Conservation (phyloP, 441 rosid species). For the Omphalea diandra region DNA sequence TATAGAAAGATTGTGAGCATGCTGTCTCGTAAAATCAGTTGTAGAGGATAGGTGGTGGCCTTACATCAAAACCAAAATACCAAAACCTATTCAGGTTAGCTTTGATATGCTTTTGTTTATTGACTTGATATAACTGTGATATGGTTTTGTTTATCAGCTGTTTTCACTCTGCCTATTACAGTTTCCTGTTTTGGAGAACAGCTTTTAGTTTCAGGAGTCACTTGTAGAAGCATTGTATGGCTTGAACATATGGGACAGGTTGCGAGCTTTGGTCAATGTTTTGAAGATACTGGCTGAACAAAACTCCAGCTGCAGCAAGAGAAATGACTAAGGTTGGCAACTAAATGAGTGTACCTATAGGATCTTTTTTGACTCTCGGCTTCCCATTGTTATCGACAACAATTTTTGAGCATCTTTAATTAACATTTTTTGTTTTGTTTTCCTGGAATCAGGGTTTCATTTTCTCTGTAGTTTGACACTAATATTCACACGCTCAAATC, state of each 20-base stretch:
- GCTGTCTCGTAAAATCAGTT: constrained; percentile 90
- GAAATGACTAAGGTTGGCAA: constrained; percentile 40
- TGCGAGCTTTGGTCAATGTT: constrained; percentile 72
- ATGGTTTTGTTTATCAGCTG: background rate
- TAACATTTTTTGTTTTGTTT: background rate
- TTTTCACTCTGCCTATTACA: constrained; percentile 24
- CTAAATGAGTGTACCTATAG: background rate
- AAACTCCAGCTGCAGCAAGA: constrained; percentile 37
- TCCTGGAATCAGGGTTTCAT: background rate
- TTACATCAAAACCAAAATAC: constrained; percentile 76
- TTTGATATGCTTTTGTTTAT: constrained; percentile 6
- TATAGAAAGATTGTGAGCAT: constrained; percentile 87
- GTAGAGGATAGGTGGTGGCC: constrained; percentile 99
- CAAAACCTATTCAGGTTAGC: constrained; percentile 88
- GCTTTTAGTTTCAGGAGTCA: constrained; percentile 80
- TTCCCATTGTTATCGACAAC: background rate
- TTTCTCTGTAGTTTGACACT: background rate
- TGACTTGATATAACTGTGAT: no score
- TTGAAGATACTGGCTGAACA: constrained; percentile 74
- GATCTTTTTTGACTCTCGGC: background rate
- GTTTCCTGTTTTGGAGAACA: constrained; percentile 88
- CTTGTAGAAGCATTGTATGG: constrained; percentile 85
- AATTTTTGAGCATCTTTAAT: background rate
- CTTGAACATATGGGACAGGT: constrained; percentile 79
- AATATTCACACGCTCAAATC: constrained; percentile 1